Percentiles rank a stretch among this genome's conserved stretches.
These are phyloP conservation scores for Chalciporus chontae DNA, from an alignment of 768 basidiomycete genomes.

Conservation along the genomic window DNA sequence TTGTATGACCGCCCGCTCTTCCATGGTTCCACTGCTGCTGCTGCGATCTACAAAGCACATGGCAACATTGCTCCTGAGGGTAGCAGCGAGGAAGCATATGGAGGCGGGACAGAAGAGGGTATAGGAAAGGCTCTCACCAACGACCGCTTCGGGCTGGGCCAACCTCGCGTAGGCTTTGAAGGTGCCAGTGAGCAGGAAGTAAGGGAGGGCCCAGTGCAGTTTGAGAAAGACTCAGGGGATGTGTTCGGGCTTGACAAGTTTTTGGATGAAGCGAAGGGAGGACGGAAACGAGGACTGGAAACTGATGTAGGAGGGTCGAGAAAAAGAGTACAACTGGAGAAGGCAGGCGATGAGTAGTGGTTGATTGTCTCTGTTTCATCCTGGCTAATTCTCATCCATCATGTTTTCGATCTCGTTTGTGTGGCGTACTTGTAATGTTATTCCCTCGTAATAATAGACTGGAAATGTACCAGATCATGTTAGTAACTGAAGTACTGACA, in stretches of 20 bases:
- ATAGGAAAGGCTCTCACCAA: conserved; percentile 87
- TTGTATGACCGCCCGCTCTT: conserved; percentile 94
- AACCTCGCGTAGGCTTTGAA: conserved; percentile 83
- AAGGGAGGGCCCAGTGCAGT: conserved; percentile 92
- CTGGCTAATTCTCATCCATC: neutral
- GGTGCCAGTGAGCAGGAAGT: conserved; percentile 84
- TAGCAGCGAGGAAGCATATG: conserved; percentile 88
- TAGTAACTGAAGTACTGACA: too few relatives aligned
- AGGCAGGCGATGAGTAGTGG: conserved; percentile 45
- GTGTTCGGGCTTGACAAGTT: conserved; percentile 97
- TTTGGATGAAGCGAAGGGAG: conserved; percentile 94
- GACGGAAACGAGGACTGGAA: conserved; percentile 86
- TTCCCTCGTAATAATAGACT: neutral
- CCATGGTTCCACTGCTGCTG: conserved; percentile 92
- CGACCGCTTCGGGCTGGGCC: conserved; percentile 90
- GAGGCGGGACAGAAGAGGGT: conserved; percentile 94
- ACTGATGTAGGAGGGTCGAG: conserved; percentile 66
- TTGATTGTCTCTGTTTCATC: neutral
- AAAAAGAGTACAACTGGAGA: conserved; percentile 68
- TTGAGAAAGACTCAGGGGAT: conserved; percentile 97
- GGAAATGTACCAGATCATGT: neutral
- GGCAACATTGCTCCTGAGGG: conserved; percentile 69
- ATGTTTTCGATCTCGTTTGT: neutral
- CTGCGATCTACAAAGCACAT: conserved; percentile 98
- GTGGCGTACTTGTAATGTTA: neutral